Base-by-base conservation (phyloP, 768 basidiomycete genomes). In the Podaxis sp. region DNA sequence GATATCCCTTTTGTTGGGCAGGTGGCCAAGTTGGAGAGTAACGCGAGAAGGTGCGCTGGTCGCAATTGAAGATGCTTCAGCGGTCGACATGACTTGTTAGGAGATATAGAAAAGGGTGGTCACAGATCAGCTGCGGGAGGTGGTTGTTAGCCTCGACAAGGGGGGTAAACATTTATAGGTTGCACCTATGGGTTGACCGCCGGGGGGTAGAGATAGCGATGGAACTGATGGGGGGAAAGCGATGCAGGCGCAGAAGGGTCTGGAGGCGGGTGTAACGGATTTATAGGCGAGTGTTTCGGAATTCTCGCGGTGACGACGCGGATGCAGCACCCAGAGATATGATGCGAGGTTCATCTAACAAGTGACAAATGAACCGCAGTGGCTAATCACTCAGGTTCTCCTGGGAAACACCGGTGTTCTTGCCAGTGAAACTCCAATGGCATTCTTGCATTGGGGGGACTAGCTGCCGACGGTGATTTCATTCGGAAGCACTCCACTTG, bases 1-100 rank as follows among this genome's bases (percentile, higher is more conserved):
- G 66, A 90, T 86, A 56, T 87, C 78, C 67, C 83, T 87, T 73
- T 89, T 89, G 64, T 82, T 82, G 0, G 89, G 90, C 28, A 91
- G 75, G 70, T 91, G 87, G 1, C 87, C 89, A 28, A 91, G 83
- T 54, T 86, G 85, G 32, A 91, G 82, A 51, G 87, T 87, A 57
- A 91, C 85, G 50, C 82, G 81, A 11, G 84, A 78, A 1, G 87
- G 85, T 3, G 78, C 77, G 25, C 69, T 68, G 28, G 76, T 71
- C 25, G 68, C 53, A 9, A 40, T 21, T 11, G 62, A 42, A 23
- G 62, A n/a, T 10, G 51, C 47, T 57, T 53, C 55, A 13, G 50
- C 55, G 35, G 35, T 40, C 6, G 55, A 50, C 50, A 59, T 59
- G 55, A 44, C 27, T 51, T 59, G 38, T 3, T 6, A 50, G 18